A percentile compares a stretch with the other conserved stretches of the same genome.
phyloP scores from a whole-genome alignment of 805 yeast genomes.

The Nakazawaea populi region DNA sequence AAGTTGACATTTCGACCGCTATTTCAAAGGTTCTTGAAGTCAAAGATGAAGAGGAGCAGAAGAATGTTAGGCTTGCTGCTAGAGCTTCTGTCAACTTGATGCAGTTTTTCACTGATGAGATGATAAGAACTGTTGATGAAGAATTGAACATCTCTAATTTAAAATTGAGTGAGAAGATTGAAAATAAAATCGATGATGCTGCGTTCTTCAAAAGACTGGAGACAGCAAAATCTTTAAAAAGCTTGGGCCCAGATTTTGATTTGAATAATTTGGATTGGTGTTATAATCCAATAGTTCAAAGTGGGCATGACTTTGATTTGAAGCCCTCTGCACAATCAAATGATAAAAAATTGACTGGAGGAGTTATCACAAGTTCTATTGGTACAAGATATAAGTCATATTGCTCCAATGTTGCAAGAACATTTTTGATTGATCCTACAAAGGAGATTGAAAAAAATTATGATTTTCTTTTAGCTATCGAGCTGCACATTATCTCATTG shows the following conservation, averaged over 20 bases:
- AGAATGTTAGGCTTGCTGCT: conserved; percentile 61
- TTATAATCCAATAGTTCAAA: conserved; percentile 84
- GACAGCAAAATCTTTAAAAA: conserved; percentile 40
- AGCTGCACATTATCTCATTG: conserved; percentile 52
- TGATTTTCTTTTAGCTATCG: conserved; percentile 66
- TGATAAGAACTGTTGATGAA: conserved; percentile 83
- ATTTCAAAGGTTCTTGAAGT: conserved; percentile 57
- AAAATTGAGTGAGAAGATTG: conserved; percentile 68
- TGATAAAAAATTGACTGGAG: conserved; percentile 58
- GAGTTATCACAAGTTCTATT: conserved; percentile 76
- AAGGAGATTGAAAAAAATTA: conserved; percentile 73
- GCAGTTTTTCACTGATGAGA: conserved; percentile 79
- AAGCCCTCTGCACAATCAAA: conserved; percentile 78
- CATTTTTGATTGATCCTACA: conserved; percentile 86
- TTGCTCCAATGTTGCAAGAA: conserved; percentile 82
- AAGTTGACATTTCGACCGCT: conserved; percentile 48
- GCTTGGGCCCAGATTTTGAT: conserved; percentile 66
- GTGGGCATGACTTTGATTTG: conserved; percentile 81
- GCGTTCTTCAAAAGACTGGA: conserved; percentile 54
- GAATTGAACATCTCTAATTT: conserved; percentile 71
- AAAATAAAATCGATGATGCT: conserved; percentile 75
- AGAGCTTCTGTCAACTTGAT: conserved; percentile 74
- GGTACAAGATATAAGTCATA: conserved; percentile 86
- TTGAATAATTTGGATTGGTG: conserved; percentile 84
- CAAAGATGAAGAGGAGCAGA: conserved; percentile 77